Conservation (phyloP, 805 yeast genomes). For the Candida arabinofermentans region DNA sequence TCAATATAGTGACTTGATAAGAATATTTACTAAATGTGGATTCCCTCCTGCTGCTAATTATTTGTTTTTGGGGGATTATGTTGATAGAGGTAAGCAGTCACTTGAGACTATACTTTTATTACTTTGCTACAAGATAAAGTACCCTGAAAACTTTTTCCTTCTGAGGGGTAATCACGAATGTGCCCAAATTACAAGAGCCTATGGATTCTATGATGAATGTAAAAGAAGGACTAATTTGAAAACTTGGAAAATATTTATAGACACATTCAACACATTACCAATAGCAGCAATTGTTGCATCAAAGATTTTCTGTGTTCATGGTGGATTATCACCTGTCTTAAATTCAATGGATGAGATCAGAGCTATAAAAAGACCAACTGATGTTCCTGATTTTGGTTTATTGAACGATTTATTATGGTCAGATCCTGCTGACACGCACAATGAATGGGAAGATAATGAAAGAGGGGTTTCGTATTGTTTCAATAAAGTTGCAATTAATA, state of each 20-base stretch:
- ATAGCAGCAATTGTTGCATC: conserved; percentile 95
- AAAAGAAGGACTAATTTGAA: conserved; percentile 89
- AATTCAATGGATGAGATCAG: conserved; percentile 72
- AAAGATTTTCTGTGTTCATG: conserved; percentile 89
- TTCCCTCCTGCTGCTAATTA: conserved; percentile 94
- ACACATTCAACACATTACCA: conserved; percentile 92
- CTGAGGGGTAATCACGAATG: conserved; percentile 96
- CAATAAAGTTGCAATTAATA: conserved; percentile 74
- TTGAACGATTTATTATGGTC: conserved; percentile 78
- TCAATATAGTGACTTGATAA: conserved; percentile 85
- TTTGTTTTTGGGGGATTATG: conserved; percentile 92
- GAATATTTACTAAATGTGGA: conserved; percentile 93
- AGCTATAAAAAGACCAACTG: conserved; percentile 75
- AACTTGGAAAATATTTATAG: conserved; percentile 91
- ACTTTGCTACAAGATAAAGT: conserved; percentile 90
- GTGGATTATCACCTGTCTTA: conserved; percentile 75
- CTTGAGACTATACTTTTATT: conserved; percentile 85
- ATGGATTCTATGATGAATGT: conserved; percentile 98
- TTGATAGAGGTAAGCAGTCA: conserved; percentile 95
- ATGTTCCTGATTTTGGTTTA: conserved; percentile 79
- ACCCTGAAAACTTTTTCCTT: conserved; percentile 92
- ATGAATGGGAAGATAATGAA: conserved; percentile 87
- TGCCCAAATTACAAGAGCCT: conserved; percentile 93
- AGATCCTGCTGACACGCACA: conserved; percentile 77
- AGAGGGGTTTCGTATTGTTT: conserved; percentile 81